These are phyloP conservation scores for Beauveria caledonica DNA, from an alignment of 2,329 filamentous ascomycete species.

Conservation along the genomic window DNA sequence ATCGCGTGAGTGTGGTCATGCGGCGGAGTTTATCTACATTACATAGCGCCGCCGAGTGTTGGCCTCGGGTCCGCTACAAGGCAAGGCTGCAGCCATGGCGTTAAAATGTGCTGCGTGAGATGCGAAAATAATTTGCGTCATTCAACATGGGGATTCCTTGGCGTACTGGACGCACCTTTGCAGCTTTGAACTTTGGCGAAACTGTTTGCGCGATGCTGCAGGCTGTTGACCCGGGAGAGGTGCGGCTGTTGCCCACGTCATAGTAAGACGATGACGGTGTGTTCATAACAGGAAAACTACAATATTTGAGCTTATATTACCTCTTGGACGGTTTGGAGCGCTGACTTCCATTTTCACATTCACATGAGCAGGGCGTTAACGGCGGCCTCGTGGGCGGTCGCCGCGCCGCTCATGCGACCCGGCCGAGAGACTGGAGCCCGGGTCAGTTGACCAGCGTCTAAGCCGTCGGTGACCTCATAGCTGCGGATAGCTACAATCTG, in stretches of 20 bases:
- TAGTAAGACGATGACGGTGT: no score
- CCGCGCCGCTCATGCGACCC: constrained; percentile 9
- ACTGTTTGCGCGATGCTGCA: no score
- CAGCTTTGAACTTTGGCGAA: no score
- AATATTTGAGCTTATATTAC: background rate
- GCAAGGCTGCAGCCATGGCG: background rate
- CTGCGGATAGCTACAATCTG: background rate
- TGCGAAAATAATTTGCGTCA: no score
- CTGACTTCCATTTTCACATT: background rate
- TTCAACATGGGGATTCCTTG: no score
- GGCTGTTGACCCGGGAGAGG: no score
- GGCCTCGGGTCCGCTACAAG: background rate
- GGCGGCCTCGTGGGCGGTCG: constrained; percentile 1
- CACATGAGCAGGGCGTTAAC: background rate
- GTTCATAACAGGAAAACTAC: background rate
- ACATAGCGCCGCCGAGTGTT: background rate
- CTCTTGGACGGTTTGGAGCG: no score
- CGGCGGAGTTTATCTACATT: constrained; percentile 5
- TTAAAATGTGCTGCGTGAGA: background rate
- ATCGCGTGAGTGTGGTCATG: background rate
- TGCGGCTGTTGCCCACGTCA: no score
- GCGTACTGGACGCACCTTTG: no score
- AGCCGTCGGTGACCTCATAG: background rate
- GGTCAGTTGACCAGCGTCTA: constrained; percentile 4
- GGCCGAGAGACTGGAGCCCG: background rate